A percentile compares a stretch with the other conserved stretches of the same genome.
These are phyloP conservation scores for Carex scoparia DNA, from an alignment of 176 grass and related monocot genomes.

Conservation along the genomic window DNA sequence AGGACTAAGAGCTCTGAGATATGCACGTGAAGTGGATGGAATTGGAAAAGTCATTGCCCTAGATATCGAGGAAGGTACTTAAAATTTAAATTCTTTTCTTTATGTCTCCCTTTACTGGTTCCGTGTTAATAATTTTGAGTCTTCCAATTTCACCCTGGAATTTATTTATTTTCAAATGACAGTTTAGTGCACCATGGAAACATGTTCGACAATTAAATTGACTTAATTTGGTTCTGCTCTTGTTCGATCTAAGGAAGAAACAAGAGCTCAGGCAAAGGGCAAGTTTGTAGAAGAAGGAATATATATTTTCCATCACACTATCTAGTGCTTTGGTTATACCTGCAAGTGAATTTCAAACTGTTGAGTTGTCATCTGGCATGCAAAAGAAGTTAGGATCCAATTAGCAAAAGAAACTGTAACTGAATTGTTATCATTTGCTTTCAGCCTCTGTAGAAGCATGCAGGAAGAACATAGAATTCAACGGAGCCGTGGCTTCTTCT, in stretches of 20 bases:
- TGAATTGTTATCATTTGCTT: constrained; percentile 7
- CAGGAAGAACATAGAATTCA: constrained; percentile 86
- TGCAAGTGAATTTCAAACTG: background rate
- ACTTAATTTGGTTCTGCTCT: constrained; percentile 7
- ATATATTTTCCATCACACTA: background rate
- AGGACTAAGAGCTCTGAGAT: constrained; percentile 78
- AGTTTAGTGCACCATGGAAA: background rate
- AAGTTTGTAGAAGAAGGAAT: background rate
- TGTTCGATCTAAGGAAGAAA: background rate
- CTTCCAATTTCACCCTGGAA: background rate
- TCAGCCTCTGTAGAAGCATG: constrained; percentile 87
- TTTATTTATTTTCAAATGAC: background rate
- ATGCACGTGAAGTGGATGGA: constrained; percentile 71
- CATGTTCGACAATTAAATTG: background rate
- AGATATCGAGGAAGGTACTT: constrained; percentile 86
- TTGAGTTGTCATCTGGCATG: background rate
- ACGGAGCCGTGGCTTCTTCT: constrained; percentile 53
- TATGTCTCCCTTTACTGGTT: background rate
- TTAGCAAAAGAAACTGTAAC: background rate
- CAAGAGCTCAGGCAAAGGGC: background rate
- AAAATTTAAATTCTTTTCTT: background rate
- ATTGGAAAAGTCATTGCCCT: constrained; percentile 79
- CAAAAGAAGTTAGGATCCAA: background rate
- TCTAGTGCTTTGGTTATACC: background rate
- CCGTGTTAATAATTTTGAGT: background rate